These are phyloP conservation scores for Oryza brachyantha DNA, from an alignment of 176 grass and related monocot genomes.

Conservation along the genomic window DNA sequence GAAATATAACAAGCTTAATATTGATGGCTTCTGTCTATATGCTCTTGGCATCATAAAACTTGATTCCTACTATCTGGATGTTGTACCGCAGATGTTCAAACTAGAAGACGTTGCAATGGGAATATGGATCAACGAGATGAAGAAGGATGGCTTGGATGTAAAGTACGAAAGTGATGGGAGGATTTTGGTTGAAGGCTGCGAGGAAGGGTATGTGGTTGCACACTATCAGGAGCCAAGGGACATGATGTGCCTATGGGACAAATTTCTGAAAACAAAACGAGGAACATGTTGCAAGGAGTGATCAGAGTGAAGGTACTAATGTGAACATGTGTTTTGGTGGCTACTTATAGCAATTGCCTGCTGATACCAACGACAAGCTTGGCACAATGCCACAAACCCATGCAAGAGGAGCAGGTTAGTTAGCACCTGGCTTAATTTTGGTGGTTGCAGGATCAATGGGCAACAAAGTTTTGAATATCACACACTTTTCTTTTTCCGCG, in stretches of 20 bases:
- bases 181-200: slow-evolving; percentile 71
- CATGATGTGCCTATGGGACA: slow-evolving; percentile 96
- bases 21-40: not conserved
- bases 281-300: slow-evolving; percentile 59
- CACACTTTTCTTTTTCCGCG: not conserved
- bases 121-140: slow-evolving; percentile 93
- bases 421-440: not conserved
- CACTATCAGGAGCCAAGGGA: slow-evolving; percentile 97
- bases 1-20: not conserved
- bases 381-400: not conserved
- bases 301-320: slow-evolving; percentile 12
- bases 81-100: slow-evolving; percentile 88
- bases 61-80: slow-evolving; percentile 11
- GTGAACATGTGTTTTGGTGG: not conserved
- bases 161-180: slow-evolving; percentile 79
- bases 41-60: not conserved
- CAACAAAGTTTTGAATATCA: slow-evolving; percentile 17
- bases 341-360: not conserved
- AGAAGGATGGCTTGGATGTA: slow-evolving; percentile 66
- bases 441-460: not conserved
- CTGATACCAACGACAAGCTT: slow-evolving; percentile 4
- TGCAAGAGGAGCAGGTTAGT: not conserved
- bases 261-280: slow-evolving; percentile 66
- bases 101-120: slow-evolving; percentile 99
- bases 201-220: slow-evolving; percentile 81